These are phyloP conservation scores for barrel medic (Medicago truncatula) DNA, from an alignment of 306 rosid species.

Conservation along the genomic window MtrunA17r5.0-ANR NC_053046.1:35395001-35395500, in stretches of 20 bases:
- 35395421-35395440: background rate
- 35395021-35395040: no score
- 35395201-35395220: background rate
- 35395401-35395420: conserved; percentile 7
- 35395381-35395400: background rate
- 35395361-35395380: background rate
- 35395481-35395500: background rate
- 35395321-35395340: background rate
- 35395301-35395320: background rate
- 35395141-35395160: background rate
- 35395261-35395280: background rate
- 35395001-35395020: no score
- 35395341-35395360: background rate
- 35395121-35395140: background rate
- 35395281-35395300: background rate
- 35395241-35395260: background rate
- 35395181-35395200: background rate
- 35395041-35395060: no score
- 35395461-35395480: background rate
- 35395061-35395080: no score
- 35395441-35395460: background rate
- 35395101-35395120: no score
- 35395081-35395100: no score
- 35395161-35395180: background rate
- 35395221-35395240: background rate